A percentile compares a stretch with the other conserved stretches of the same genome.
These are phyloP conservation scores for Chaetomium sp. DNA, from an alignment of 2,329 filamentous ascomycete species.

Conservation along the genomic window DNA sequence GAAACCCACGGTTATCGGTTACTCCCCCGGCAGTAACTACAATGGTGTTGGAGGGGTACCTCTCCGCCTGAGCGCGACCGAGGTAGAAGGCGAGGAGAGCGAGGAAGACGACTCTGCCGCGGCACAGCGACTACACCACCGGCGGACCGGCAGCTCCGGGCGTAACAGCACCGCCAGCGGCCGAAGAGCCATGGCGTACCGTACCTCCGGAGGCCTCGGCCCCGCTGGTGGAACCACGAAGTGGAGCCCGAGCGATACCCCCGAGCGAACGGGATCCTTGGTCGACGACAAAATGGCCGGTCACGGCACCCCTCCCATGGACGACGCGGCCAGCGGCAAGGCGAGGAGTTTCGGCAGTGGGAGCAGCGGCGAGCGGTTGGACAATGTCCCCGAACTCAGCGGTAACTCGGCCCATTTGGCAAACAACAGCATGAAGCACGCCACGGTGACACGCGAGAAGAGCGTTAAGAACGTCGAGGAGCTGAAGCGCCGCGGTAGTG, in stretches of 20 bases:
- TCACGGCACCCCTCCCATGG: slow-evolving; percentile 9
- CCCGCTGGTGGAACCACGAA: slow-evolving; percentile 32
- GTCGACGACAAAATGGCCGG: slow-evolving; percentile 37
- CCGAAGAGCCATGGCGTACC: slow-evolving; percentile 43
- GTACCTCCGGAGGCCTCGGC: slow-evolving; percentile 42
- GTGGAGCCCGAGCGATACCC: slow-evolving; percentile 50
- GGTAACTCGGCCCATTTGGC: slow-evolving; percentile 43
- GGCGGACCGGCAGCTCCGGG: slow-evolving; percentile 67
- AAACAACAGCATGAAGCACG: slow-evolving; percentile 52
- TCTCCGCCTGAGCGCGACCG: slow-evolving; percentile 86
- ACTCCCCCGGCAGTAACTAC: slow-evolving; percentile 70
- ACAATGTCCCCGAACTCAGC: slow-evolving; percentile 51
- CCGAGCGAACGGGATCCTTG: slow-evolving; percentile 48
- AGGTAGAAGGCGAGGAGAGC: slow-evolving; percentile 83
- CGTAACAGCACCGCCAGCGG: slow-evolving; percentile 59
- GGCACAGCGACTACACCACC: slow-evolving; percentile 52
- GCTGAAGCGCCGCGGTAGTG: slow-evolving; percentile 68
- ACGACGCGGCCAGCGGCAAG: slow-evolving; percentile 40
- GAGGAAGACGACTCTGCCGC: slow-evolving; percentile 60
- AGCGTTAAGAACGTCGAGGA: slow-evolving; percentile 64
- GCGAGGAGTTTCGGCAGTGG: slow-evolving; percentile 44
- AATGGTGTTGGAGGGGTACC: slow-evolving; percentile 74
- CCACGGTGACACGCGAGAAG: slow-evolving; percentile 56
- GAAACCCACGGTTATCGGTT: slow-evolving; percentile 71
- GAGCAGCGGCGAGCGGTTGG: slow-evolving; percentile 55